Percentiles rank a stretch among this genome's conserved stretches.
Conservation (phyloP, 805 yeast species). For the Spathaspora passalidarum region DNA sequence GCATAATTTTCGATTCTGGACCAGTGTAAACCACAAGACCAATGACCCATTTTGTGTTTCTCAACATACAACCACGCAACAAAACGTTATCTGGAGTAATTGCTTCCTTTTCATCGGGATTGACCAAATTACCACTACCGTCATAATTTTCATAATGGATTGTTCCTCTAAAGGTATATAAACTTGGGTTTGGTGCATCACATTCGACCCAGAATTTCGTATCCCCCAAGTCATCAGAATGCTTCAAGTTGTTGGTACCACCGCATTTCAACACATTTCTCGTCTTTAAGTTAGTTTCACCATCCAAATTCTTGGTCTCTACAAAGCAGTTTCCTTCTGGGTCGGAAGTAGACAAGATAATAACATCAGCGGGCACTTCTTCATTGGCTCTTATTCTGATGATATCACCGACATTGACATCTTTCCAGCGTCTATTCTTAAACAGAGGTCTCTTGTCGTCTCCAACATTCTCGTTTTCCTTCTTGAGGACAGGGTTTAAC, state of each 20-base stretch:
- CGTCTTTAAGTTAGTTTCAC: conserved; percentile 73
- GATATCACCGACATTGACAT: conserved; percentile 69
- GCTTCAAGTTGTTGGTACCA: conserved; percentile 41
- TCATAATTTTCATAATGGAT: conserved; percentile 47
- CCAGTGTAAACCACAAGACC: conserved; percentile 80
- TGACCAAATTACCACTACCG: conserved; percentile 26
- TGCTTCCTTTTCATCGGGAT: conserved; percentile 49
- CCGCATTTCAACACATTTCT: conserved; percentile 56
- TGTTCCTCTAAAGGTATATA: conserved; percentile 67
- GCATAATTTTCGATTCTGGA: conserved; percentile 68
- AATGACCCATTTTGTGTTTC: conserved; percentile 76
- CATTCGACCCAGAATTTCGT: conserved; percentile 61
- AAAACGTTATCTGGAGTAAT: conserved; percentile 60
- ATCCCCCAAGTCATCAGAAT: conserved; percentile 57
- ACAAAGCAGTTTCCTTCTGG: conserved; percentile 68
- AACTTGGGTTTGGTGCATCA: conserved; percentile 66
- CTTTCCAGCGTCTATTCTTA: conserved; percentile 61
- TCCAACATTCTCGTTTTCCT: conserved; percentile 6
- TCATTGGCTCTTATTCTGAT: conserved; percentile 69
- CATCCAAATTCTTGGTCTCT: conserved; percentile 81
- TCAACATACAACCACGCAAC: conserved; percentile 67
- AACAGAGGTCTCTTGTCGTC: conserved; percentile 21
- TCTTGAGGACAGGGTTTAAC: conserved; percentile 17
- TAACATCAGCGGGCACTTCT: conserved; percentile 75
- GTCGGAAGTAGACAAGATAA: conserved; percentile 64